Conservation (phyloP, 331 rosid species). For the Quercus lobata region DNA sequence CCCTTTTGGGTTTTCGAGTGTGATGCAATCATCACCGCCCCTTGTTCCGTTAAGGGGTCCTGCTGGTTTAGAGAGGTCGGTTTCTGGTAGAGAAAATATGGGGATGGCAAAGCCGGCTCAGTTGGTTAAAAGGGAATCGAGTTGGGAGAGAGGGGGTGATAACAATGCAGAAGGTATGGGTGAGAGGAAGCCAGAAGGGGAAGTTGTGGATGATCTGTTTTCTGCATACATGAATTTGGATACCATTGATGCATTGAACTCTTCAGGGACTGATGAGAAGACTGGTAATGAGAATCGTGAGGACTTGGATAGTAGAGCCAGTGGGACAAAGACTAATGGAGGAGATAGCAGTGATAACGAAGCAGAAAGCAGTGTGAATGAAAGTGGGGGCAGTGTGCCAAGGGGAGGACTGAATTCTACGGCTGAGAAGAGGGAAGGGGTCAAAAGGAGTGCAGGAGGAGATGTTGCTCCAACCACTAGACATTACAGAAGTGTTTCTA, state of each 20-base stretch:
- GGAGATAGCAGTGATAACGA: conserved; percentile 92
- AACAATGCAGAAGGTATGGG: conserved; percentile 60
- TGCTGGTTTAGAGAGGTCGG: conserved; percentile 38
- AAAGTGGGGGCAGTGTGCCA: conserved; percentile 47
- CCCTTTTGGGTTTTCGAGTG: conserved; percentile 74
- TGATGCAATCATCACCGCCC: conserved; percentile 67
- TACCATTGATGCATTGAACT: conserved; percentile 65
- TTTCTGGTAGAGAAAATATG: conserved; percentile 31
- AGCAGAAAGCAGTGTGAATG: conserved; percentile 78
- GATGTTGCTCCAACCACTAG: conserved; percentile 66
- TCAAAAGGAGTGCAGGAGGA: conserved; percentile 66
- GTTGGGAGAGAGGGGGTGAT: conserved; percentile 54
- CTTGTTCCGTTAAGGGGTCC: conserved; percentile 52
- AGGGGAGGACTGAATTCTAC: conserved; percentile 37
- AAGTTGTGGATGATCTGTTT: conserved; percentile 77
- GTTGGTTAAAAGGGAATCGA: conserved; percentile 55
- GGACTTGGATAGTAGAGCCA: conserved; percentile 95
- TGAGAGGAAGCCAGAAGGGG: conserved; percentile 90
- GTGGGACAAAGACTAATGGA: conserved; percentile 83
- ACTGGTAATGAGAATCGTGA: conserved; percentile 65
- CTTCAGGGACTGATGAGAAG: conserved; percentile 70
- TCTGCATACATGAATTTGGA: conserved; percentile 90
- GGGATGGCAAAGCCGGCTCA: conserved; percentile 41
- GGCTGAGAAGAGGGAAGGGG: conserved; percentile 65
- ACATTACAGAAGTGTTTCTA: conserved; percentile 80